phyloP scores from a whole-genome alignment of 2,329 filamentous ascomycete genomes.

The Cordyceps cicadae region DNA sequence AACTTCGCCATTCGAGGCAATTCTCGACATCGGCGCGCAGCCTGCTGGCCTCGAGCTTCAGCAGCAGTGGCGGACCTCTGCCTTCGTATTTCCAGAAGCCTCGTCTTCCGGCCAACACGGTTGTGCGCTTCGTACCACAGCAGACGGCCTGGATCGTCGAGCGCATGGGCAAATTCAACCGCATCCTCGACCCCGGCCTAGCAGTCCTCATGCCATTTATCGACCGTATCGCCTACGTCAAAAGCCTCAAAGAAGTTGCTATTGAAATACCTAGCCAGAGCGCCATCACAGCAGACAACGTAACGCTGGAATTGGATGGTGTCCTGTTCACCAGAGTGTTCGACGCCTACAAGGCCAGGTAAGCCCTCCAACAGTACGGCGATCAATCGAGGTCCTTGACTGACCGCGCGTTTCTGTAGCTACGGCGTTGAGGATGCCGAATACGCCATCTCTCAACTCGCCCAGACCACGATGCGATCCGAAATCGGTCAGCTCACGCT shows the following conservation, averaged over 20 bases:
- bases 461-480: constrained; percentile 97
- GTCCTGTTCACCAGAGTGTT: constrained; percentile 94
- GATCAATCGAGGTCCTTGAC: not conserved
- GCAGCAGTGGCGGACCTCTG: constrained; percentile 25
- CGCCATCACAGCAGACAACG: constrained; percentile 97
- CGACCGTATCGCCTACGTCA: constrained; percentile 95
- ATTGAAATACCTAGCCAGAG: constrained; percentile 97
- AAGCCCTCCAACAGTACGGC: constrained; percentile 19
- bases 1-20: constrained; percentile 19
- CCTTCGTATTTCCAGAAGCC: constrained; percentile 73
- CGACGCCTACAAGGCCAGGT: constrained; percentile 97
- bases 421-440: constrained; percentile 98
- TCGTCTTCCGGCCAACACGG: constrained; percentile 79
- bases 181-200: constrained; percentile 85
- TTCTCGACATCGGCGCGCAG: constrained; percentile 25
- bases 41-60: constrained; percentile 27
- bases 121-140: constrained; percentile 96
- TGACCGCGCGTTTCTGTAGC: constrained; percentile 37
- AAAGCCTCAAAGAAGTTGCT: constrained; percentile 90
- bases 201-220: constrained; percentile 83
- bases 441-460: constrained; percentile 95
- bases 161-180: constrained; percentile 96
- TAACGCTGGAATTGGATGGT: constrained; percentile 91
- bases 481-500: constrained; percentile 95
- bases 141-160: constrained; percentile 99